Base-by-base conservation (phyloP, 1,284 basidiomycete species). In the Thelephora terrestris region DNA sequence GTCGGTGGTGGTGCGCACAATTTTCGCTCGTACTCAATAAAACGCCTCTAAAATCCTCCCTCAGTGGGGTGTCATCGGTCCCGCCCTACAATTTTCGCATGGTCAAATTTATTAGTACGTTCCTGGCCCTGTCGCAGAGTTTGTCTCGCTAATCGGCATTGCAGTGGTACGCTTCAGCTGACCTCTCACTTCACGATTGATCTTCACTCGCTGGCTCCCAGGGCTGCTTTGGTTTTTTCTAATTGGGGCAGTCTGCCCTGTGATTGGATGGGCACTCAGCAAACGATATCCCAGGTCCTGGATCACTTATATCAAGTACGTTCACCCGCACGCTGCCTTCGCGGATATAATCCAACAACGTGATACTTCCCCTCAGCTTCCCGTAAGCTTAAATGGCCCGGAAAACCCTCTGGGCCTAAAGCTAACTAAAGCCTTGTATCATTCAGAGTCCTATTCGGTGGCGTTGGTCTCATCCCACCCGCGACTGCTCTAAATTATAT, bases 211-310 rank as follows among this genome's bases (percentile, higher is more conserved):
- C 12, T 37, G 24, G 9, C 9, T 35, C 40, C 39, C 52, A 64
- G 62, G 59, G 6, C 55, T 73, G 14, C 53, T 62, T n/a, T 70
- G 62, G 50, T 75, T 74, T 64, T 76, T 76, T 66, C 58, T 76
- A 47, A 51, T 72, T 16, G 74, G 73, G n/a, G 69, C 70, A 4
- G 29, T 70, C 16, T 62, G 62, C 35, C 75, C 75, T 0, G 40
- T 73, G 32, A 53, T 60, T 17, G 59, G 65, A 17, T 76, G 67
- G 65, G 29, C 67, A 48, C 51, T 64, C 53, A 57, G 61, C 38
- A 57, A 55, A 45, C 53, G 65, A 56, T 66, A 61, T 60, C 64
- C 65, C 40, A 58, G 67, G 53, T 64, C 70, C 47, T 65, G 62
- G 57, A 62, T 66, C 23, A 70, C 70, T 55, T 70, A 69, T 53